Conservation (phyloP, 257 asterid genomes). For the Nicotiana otophora region DNA sequence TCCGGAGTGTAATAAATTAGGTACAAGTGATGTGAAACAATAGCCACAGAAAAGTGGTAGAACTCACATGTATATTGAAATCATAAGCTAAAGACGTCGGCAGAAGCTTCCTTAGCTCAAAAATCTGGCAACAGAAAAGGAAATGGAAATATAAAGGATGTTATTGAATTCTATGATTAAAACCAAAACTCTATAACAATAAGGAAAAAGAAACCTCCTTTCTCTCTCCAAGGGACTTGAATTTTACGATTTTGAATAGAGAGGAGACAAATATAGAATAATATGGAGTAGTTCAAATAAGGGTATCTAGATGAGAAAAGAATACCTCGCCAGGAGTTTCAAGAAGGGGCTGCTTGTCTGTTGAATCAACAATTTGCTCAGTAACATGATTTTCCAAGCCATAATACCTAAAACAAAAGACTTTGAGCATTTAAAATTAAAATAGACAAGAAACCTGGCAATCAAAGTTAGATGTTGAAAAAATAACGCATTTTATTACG, state of each 20-base stretch:
- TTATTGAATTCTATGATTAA: not conserved
- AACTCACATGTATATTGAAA: slow-evolving; percentile 85
- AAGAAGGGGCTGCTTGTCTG: slow-evolving; percentile 71
- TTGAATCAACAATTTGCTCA: slow-evolving; percentile 58
- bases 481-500: not conserved
- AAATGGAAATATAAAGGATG: not conserved
- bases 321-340: slow-evolving; percentile 95
- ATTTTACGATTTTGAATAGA: not conserved
- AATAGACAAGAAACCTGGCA: not conserved
- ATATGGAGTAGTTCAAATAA: not conserved
- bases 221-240: not conserved
- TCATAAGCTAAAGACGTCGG: slow-evolving; percentile 75
- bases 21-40: not conserved
- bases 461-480: not conserved
- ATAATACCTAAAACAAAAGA: slow-evolving; percentile 45
- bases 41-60: not conserved
- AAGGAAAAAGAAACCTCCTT: not conserved
- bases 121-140: slow-evolving; percentile 45
- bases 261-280: not conserved
- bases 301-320: not conserved
- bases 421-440: slow-evolving; percentile 1
- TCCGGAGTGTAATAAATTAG: not conserved
- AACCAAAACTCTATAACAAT: not conserved
- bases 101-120: slow-evolving; percentile 90
- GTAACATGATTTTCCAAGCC: slow-evolving; percentile 45